Conservation (phyloP, 768 basidiomycete genomes). For the Kwoniella newhampshirensis region DNA sequence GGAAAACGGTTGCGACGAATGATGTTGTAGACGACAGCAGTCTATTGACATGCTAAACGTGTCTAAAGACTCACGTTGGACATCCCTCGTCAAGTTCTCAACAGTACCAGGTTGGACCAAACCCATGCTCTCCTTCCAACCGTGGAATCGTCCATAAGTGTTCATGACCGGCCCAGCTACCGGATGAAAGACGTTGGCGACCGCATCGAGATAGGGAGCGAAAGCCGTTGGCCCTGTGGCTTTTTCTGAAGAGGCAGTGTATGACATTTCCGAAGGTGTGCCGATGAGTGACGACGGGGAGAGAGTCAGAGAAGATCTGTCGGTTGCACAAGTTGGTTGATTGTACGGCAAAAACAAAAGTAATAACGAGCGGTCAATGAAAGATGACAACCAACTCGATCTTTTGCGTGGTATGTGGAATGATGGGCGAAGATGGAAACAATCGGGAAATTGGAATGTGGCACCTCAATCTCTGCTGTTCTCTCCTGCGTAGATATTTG, state of each 20-base stretch:
- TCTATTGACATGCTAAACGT: too few species aligned
- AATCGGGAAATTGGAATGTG: slow-evolving; percentile 25
- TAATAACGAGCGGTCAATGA: neutral
- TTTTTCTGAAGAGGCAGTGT: slow-evolving; percentile 22
- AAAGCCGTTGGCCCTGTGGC: slow-evolving; percentile 38
- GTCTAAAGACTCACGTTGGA: slow-evolving; percentile 81
- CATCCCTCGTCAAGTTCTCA: slow-evolving; percentile 90
- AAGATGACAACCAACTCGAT: neutral
- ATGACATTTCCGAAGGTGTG: neutral
- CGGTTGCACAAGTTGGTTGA: neutral
- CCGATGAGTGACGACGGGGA: neutral
- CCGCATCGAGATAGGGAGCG: slow-evolving; percentile 49
- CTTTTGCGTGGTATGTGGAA: neutral
- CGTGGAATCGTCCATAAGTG: slow-evolving; percentile 69
- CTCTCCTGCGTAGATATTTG: too few species aligned
- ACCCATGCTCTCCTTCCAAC: slow-evolving; percentile 77
- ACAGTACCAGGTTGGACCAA: slow-evolving; percentile 88
- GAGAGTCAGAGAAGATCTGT: neutral
- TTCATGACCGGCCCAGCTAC: slow-evolving; percentile 61
- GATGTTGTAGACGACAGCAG: too few species aligned
- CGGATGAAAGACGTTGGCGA: slow-evolving; percentile 47
- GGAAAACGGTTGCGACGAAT: too few species aligned
- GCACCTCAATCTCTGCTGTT: too few species aligned
- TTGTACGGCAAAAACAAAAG: neutral
- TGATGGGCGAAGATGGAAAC: too few species aligned